Conservation (phyloP, 192 early-diverging fungal genomes). For the Coemansia pectinata region DNA sequence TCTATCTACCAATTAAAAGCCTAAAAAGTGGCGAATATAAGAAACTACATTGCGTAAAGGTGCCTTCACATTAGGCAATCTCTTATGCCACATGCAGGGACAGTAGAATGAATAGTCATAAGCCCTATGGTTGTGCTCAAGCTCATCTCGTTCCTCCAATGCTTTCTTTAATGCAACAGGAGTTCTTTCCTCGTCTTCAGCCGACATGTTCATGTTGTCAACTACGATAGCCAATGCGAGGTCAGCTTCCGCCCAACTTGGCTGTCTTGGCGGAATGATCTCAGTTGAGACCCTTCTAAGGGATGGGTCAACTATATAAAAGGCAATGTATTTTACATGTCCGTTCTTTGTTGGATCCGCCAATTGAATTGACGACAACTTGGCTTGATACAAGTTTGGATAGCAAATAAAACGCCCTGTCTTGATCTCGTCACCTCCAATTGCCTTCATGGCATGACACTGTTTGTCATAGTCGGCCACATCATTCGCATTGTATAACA, state of each 20-base stretch:
- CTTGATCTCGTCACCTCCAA: background rate
- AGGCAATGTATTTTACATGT: background rate
- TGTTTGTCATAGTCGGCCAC: background rate
- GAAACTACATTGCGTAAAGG: background rate
- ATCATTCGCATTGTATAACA: background rate
- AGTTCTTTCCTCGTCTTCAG: background rate
- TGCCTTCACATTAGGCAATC: background rate
- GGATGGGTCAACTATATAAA: background rate
- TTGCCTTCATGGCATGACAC: background rate
- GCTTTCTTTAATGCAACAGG: background rate
- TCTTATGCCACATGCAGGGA: background rate
- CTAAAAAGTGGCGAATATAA: background rate
- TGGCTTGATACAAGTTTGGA: background rate
- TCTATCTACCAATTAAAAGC: background rate
- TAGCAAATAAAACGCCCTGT: background rate
- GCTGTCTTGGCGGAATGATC: background rate
- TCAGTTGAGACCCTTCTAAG: background rate
- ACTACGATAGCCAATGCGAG: background rate
- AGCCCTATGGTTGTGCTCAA: background rate
- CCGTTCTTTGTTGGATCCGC: background rate
- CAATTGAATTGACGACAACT: background rate
- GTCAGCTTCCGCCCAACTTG: background rate
- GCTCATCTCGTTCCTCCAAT: background rate
- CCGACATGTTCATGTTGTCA: background rate
- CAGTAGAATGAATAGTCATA: background rate